Evolutionary conservation across 495 filamentous ascomycete genomes (phyloP).

Genomic region (Hypoxylon lienhwacheense): DNA sequence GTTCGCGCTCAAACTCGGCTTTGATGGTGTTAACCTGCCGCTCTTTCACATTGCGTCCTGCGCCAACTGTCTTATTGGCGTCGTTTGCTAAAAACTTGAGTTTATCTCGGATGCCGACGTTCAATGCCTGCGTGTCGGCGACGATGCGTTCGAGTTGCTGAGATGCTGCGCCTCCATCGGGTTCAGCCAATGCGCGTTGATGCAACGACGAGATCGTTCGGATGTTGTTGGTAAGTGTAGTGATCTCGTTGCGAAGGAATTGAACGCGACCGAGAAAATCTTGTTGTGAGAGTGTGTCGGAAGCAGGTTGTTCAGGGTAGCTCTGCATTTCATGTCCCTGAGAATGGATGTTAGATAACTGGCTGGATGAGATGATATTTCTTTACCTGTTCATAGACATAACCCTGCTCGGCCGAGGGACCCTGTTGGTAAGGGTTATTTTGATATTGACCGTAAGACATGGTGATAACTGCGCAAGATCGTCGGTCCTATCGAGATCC

Average conservation of each 20-base stretch:
- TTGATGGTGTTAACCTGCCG: constrained; percentile 66
- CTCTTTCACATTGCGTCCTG: constrained; percentile 57
- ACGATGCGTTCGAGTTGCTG: constrained; percentile 60
- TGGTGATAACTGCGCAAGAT: constrained; percentile 29
- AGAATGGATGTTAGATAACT: constrained; percentile 6
- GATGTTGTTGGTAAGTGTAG: constrained; percentile 56
- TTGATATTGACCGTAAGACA: constrained; percentile 48
- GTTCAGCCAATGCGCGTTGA: constrained; percentile 59
- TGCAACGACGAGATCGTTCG: constrained; percentile 61
- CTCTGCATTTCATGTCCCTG: constrained; percentile 48
- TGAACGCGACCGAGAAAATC: constrained; percentile 65
- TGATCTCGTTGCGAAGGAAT: constrained; percentile 59
- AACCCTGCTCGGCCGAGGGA: constrained; percentile 51
- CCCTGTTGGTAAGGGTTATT: constrained; percentile 49
- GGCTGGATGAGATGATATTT: neutral
- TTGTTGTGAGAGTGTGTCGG: constrained; percentile 49
- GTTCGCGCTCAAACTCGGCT: constrained; percentile 62
- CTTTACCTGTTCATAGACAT: constrained; percentile 44
- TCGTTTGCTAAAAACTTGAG: constrained; percentile 69
- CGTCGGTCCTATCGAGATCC: constrained; percentile 15
- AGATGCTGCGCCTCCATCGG: constrained; percentile 50
- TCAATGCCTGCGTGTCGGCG: constrained; percentile 65
- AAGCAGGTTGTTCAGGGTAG: constrained; percentile 35
- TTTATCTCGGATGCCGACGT: constrained; percentile 65
- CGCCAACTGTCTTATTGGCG: constrained; percentile 57